A percentile compares a stretch with the other conserved stretches of the same genome.
phyloP scores from a whole-genome alignment of 345 rosid genomes.

The Anacardium occidentale region DNA sequence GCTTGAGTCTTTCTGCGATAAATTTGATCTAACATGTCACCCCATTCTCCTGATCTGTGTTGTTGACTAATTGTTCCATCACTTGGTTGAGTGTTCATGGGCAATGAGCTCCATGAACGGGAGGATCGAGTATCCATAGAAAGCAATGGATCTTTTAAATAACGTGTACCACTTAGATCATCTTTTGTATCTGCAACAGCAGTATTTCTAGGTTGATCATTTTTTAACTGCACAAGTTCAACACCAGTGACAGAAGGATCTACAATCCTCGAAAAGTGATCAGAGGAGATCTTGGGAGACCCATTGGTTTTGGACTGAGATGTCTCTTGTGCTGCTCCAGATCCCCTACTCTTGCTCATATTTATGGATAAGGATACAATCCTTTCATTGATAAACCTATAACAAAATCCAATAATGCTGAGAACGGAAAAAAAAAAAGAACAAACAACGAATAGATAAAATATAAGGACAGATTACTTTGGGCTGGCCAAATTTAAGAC shows the following conservation, averaged over 20 bases:
- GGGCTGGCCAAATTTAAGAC: conserved; percentile 87
- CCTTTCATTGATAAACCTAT: conserved; percentile 92
- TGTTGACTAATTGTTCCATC: conserved; percentile 43
- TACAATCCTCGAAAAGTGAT: conserved; percentile 62
- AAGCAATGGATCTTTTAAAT: conserved; percentile 90
- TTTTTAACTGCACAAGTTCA: conserved; percentile 85
- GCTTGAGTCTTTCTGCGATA: conserved; percentile 81
- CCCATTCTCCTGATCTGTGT: conserved; percentile 66
- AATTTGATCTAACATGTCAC: conserved; percentile 70
- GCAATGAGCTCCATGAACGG: conserved; percentile 68
- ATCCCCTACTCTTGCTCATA: conserved; percentile 52
- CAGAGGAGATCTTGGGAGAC: conserved; percentile 55
- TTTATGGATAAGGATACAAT: conserved; percentile 71
- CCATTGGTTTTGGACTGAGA: conserved; percentile 56
- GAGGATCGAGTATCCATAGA: conserved; percentile 73
- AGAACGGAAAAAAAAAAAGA: conserved; percentile 18
- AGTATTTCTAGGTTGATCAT: conserved; percentile 42
- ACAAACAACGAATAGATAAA: background rate
- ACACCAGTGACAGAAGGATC: conserved; percentile 92
- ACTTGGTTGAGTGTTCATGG: conserved; percentile 45
- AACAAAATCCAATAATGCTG: conserved; percentile 20
- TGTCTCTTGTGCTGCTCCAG: conserved; percentile 45
- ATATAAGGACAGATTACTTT: conserved; percentile 45
- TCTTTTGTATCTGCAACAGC: conserved; percentile 36
- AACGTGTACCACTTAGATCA: conserved; percentile 36